These are phyloP conservation scores for Draba incana DNA, from an alignment of 345 rosid species.

Conservation along the genomic window DNA sequence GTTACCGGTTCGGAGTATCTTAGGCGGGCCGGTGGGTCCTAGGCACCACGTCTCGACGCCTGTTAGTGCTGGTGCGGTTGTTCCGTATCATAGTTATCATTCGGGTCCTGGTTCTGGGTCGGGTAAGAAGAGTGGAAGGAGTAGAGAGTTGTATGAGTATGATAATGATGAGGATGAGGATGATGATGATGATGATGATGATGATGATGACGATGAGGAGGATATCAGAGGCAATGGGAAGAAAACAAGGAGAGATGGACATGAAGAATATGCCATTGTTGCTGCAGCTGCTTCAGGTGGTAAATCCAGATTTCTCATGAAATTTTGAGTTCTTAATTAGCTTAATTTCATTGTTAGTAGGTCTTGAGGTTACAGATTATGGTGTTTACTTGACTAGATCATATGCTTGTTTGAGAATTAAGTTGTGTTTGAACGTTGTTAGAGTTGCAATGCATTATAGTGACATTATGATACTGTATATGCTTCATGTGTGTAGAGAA, in stretches of 20 bases:
- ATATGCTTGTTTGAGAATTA: background rate
- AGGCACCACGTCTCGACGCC: constrained; percentile 57
- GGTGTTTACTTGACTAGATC: constrained; percentile 5
- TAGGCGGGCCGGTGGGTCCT: constrained; percentile 74
- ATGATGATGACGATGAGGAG: constrained; percentile 43
- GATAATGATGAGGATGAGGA: constrained; percentile 45
- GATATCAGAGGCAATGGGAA: constrained; percentile 70
- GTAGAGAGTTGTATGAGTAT: constrained; percentile 64
- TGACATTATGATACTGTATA: background rate
- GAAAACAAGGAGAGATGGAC: constrained; percentile 77
- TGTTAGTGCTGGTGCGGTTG: constrained; percentile 36
- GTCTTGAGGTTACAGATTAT: too few relatives aligned
- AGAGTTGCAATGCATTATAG: background rate
- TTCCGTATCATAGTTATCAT: constrained; percentile 56
- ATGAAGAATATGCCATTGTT: constrained; percentile 43
- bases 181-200: constrained; percentile 48
- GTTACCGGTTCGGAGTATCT: constrained; percentile 81
- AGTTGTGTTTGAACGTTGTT: background rate
- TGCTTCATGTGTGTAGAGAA: constrained; percentile 59
- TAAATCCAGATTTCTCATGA: constrained; percentile 43
- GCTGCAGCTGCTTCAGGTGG: constrained; percentile 52
- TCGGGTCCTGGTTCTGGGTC: constrained; percentile 47
- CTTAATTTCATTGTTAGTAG: too few relatives aligned
- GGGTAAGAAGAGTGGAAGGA: constrained; percentile 64
- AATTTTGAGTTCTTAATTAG: background rate